Evolutionary conservation across 1,284 basidiomycete species (phyloP), one percentile per base, ranked within the genome.

Genomic region (Malassezia obtusa): DNA sequence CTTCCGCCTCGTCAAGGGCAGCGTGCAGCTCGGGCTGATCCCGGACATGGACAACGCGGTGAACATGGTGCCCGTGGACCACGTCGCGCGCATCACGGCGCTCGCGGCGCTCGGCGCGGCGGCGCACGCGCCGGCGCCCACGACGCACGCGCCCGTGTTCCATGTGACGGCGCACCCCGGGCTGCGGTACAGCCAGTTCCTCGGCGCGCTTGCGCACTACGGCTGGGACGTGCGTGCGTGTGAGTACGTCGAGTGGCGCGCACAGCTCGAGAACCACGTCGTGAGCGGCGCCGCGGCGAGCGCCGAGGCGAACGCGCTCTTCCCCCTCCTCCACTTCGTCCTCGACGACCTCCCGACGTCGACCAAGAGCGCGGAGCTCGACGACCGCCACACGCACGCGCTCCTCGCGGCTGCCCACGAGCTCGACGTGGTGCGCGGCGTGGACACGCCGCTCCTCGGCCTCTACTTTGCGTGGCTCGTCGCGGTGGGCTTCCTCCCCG

Each of bases 21-120:
- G 90, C 73, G 81, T 94, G 43, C 94, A 99, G 75, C 83, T 98
- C 6, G 92, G 92, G 2, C 81, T 90, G 38, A 84, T 91, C 2
- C 94, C 94, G 1, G 88, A 99, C 73, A 96, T 99, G 76, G 89
- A 95, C 79, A 99, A 99, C 77, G 86, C 87, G 3, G 81, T 98
- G 71, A 98, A 98, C 77, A 92, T 96, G 87, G 87, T 91, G 17
- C 94, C 94, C 0, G 94, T 98, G 25, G 87, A 98, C 76, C 88
- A 94, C 72, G 92, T 99, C 58, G 91, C 94, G 1, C 80, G 83
- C 2, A 85, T 87, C 66, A 83, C 83, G 4, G 78, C 86, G 19
- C 51, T 73, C 28, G 68, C 68, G 0, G 63, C 61, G 28, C 58
- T 72, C 12, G 59, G 58, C 38, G 63, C 61, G 31, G 45, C 51